Percentiles rank a stretch among this genome's conserved stretches.
Evolutionary conservation across 2,329 filamentous ascomycete genomes (phyloP).

Genomic region (Stemphylium vesicarium): DNA sequence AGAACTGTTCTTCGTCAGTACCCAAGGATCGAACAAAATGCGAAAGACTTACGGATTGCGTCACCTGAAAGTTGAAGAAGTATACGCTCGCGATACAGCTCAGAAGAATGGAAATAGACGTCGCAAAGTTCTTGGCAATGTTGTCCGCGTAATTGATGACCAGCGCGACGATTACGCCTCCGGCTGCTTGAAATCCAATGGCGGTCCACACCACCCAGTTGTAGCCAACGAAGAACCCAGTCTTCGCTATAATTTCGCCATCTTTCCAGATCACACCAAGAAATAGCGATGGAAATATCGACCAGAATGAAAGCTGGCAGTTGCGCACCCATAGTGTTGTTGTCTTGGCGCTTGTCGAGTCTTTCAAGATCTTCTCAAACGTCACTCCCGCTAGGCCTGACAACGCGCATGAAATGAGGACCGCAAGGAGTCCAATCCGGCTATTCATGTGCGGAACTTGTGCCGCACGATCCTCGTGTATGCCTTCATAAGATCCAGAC

Average conservation of each 20-base stretch:
- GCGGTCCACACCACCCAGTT: slow-evolving; percentile 90
- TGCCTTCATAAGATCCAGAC: slow-evolving; percentile 90
- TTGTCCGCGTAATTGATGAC: slow-evolving; percentile 86
- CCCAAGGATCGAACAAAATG: neutral
- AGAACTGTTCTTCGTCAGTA: slow-evolving; percentile 64
- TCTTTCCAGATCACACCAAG: slow-evolving; percentile 88
- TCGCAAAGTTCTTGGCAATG: slow-evolving; percentile 92
- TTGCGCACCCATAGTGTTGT: slow-evolving; percentile 93
- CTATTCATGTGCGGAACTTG: slow-evolving; percentile 71
- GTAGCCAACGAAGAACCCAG: slow-evolving; percentile 94
- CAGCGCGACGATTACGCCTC: slow-evolving; percentile 82
- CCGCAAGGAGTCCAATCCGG: slow-evolving; percentile 78
- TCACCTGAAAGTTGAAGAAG: slow-evolving; percentile 82
- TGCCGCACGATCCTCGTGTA: slow-evolving; percentile 66
- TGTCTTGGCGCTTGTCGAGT: slow-evolving; percentile 69
- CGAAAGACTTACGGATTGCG: slow-evolving; percentile 45
- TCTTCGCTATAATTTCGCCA: slow-evolving; percentile 78
- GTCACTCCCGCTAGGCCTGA: slow-evolving; percentile 87
- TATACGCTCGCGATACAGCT: slow-evolving; percentile 84
- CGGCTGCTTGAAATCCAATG: slow-evolving; percentile 80
- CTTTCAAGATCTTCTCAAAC: slow-evolving; percentile 90
- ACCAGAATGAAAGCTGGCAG: slow-evolving; percentile 93
- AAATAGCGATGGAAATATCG: slow-evolving; percentile 85
- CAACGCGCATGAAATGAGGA: slow-evolving; percentile 76
- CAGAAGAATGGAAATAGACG: slow-evolving; percentile 87